Evolutionary conservation across 805 yeast species (phyloP).

Genomic region (Pichia nanzhaoensis): DNA sequence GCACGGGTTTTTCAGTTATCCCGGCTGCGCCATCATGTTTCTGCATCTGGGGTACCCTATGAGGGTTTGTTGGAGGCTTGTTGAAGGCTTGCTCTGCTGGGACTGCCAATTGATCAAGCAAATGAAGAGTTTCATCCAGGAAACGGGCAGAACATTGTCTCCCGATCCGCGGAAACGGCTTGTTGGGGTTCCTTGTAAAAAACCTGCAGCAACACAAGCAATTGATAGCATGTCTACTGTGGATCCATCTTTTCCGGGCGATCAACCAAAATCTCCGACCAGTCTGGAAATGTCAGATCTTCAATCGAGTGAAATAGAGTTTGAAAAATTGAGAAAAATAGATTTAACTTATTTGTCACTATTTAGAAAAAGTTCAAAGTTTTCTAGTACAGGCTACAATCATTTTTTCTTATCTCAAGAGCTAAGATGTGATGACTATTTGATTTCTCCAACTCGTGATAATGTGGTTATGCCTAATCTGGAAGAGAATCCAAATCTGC

Average conservation of each 20-base stretch:
- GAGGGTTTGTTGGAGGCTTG: no score
- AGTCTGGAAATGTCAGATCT: not conserved
- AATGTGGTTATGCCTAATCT: not conserved
- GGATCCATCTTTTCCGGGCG: not conserved
- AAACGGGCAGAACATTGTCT: not conserved
- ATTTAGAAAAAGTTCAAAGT: slow-evolving; percentile 37
- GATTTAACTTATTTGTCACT: slow-evolving; percentile 50
- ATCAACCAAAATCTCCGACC: not conserved
- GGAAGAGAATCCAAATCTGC: not conserved
- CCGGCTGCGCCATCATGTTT: no score
- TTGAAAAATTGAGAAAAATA: slow-evolving; percentile 22
- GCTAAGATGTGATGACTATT: slow-evolving; percentile 27
- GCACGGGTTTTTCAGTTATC: no score
- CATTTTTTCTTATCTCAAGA: slow-evolving; percentile 65
- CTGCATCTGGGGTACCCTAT: no score
- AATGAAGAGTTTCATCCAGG: slow-evolving; percentile 5
- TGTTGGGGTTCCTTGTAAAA: not conserved
- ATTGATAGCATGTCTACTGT: not conserved
- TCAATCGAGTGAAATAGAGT: not conserved
- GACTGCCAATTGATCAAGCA: not conserved
- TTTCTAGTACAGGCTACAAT: slow-evolving; percentile 40
- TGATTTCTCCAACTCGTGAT: not conserved
- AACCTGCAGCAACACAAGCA: not conserved
- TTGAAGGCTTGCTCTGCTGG: no score
- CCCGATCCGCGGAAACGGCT: slow-evolving; percentile 3